Conservation (phyloP, 768 basidiomycete genomes). For the Trametes elegans region DNA sequence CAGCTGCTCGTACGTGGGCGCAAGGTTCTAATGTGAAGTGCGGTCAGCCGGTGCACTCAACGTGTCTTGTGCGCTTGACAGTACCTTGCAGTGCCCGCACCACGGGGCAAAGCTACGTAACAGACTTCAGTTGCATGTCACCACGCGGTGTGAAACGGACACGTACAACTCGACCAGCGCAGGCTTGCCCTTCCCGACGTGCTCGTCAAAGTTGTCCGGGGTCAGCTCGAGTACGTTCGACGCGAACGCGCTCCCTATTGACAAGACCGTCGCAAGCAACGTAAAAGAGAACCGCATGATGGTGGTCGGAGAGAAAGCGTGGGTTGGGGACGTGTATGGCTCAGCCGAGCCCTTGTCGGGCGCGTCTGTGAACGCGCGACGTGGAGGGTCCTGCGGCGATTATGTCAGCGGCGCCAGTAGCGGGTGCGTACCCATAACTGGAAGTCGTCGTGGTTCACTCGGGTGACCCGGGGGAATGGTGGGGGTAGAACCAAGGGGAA, state of each 20-base stretch:
- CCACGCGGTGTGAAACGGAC: constrained; percentile 7
- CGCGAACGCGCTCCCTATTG: constrained; percentile 53
- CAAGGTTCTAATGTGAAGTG: constrained; percentile 61
- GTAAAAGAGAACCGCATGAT: constrained; percentile 60
- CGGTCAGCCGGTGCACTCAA: constrained; percentile 1
- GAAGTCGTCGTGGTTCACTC: constrained; percentile 1
- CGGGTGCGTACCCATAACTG: neutral
- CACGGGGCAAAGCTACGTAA: constrained; percentile 88
- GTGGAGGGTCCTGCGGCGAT: constrained; percentile 16
- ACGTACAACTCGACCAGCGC: constrained; percentile 91
- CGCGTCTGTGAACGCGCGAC: constrained; percentile 19
- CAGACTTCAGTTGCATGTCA: neutral
- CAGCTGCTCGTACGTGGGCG: constrained; percentile 84
- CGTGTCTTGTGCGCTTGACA: constrained; percentile 8
- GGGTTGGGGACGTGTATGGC: neutral
- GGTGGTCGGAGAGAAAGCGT: constrained; percentile 2
- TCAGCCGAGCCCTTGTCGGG: constrained; percentile 14
- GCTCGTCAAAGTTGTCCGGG: constrained; percentile 69
- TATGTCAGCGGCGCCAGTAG: constrained; percentile 5
- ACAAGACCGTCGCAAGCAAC: constrained; percentile 52
- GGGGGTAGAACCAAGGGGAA: no score
- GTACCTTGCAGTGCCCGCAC: constrained; percentile 91
- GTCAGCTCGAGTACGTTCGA: constrained; percentile 85
- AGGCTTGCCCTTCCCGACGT: constrained; percentile 77
- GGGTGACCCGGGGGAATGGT: no score